Percentiles rank a stretch among this genome's conserved stretches.
These are phyloP conservation scores for Eucommia ulmoides DNA, from an alignment of 257 asterid genomes.

Conservation along the genomic window DNA sequence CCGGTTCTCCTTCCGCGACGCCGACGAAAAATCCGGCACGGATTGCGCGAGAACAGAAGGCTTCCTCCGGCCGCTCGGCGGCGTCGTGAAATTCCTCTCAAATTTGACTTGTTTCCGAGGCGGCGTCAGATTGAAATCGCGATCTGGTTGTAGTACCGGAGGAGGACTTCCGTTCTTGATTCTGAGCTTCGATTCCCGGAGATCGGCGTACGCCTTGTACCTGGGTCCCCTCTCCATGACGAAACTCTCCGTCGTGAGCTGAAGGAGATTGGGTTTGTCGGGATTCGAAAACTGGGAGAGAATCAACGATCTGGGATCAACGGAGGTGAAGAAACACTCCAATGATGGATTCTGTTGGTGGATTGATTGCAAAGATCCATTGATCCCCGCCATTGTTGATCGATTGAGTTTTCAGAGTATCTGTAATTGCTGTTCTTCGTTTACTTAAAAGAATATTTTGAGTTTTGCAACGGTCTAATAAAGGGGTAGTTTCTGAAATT, in stretches of 20 bases:
- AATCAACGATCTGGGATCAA: constrained; percentile 45
- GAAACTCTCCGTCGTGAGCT: constrained; percentile 35
- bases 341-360: constrained; percentile 18
- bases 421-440: too few species aligned
- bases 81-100: constrained; percentile 33
- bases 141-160: constrained; percentile 12
- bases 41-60: constrained; percentile 58
- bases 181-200: constrained; percentile 48
- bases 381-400: constrained; percentile 42
- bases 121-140: constrained; percentile 33
- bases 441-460: constrained; percentile 16
- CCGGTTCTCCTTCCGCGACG: constrained; percentile 77
- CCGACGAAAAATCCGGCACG: constrained; percentile 79
- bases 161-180: constrained; percentile 15
- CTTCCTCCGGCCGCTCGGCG: constrained; percentile 38
- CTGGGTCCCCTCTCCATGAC: constrained; percentile 70
- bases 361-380: constrained; percentile 16
- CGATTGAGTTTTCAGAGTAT: neutral
- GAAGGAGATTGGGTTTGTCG: constrained; percentile 35
- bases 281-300: constrained; percentile 53
- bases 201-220: constrained; percentile 66
- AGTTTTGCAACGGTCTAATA: constrained; percentile 61
- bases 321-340: constrained; percentile 29
- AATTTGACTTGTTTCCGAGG: constrained; percentile 65
- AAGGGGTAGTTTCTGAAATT: constrained; percentile 7